Conservation (phyloP, 2,329 filamentous ascomycete species). For the Paraphoma chrysanthemicola region DNA sequence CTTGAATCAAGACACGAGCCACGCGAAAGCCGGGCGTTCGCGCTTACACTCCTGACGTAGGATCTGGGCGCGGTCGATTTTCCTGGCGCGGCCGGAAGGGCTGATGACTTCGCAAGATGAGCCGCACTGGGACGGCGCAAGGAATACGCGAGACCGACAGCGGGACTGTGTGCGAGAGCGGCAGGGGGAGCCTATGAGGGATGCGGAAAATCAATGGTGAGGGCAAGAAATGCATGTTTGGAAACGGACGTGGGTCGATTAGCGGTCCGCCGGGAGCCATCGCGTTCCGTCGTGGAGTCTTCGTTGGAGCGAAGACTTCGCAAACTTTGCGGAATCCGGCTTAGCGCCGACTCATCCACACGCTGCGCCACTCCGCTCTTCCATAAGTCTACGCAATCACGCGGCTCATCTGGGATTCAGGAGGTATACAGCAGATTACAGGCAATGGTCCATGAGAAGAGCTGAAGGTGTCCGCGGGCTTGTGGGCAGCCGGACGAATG, state of each 20-base stretch:
- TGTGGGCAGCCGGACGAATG: too few species aligned
- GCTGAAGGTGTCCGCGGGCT: too few species aligned
- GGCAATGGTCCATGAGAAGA: too few species aligned
- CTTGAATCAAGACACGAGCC: constrained; percentile 11
- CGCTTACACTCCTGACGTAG: constrained; percentile 14
- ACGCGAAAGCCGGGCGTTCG: constrained; percentile 7
- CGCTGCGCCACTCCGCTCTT: constrained; percentile 13
- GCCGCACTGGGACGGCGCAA: constrained; percentile 3
- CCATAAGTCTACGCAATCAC: not conserved
- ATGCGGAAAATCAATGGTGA: constrained; percentile 12
- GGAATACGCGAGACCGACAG: constrained; percentile 19
- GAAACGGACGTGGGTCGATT: constrained; percentile 9
- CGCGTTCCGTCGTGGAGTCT: constrained; percentile 10
- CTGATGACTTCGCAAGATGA: constrained; percentile 8
- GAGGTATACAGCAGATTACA: too few species aligned
- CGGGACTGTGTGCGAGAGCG: constrained; percentile 6
- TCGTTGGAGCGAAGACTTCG: constrained; percentile 21
- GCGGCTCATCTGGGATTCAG: too few species aligned
- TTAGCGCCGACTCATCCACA: constrained; percentile 8
- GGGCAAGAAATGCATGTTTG: constrained; percentile 14
- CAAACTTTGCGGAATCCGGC: constrained; percentile 26
- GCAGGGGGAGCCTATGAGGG: constrained; percentile 16
- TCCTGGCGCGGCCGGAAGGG: constrained; percentile 2
- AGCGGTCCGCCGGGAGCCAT: constrained; percentile 15
- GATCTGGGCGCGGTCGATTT: not conserved